Evolutionary conservation across 108 stramenopile species (phyloP).

Genomic region (Nitzschia sp.): DNA sequence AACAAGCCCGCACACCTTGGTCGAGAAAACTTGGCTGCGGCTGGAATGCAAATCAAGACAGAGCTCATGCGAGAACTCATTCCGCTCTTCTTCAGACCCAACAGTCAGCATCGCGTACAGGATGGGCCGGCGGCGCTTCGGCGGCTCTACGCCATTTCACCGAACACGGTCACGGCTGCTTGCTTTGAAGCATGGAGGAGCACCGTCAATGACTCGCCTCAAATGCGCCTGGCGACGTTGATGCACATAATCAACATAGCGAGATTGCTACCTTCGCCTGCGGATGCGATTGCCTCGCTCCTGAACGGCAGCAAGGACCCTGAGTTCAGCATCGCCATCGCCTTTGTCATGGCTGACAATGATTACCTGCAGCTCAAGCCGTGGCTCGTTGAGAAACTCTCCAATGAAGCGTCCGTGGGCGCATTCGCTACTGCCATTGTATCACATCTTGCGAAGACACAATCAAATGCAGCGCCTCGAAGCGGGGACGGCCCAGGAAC

Average conservation of each 20-base stretch:
- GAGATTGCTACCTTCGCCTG: slow-evolving; percentile 67
- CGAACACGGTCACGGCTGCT: slow-evolving; percentile 81
- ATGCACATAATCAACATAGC: slow-evolving; percentile 85
- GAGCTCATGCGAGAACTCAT: slow-evolving; percentile 93
- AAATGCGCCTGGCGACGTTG: slow-evolving; percentile 65
- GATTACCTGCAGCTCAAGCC: slow-evolving; percentile 74
- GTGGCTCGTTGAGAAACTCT: slow-evolving; percentile 75
- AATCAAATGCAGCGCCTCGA: slow-evolving; percentile 55
- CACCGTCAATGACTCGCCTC: slow-evolving; percentile 54
- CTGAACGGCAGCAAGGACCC: slow-evolving; percentile 77
- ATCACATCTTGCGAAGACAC: slow-evolving; percentile 66
- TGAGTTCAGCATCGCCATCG: slow-evolving; percentile 82
- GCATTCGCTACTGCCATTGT: slow-evolving; percentile 63
- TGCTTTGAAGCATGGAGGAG: slow-evolving; percentile 90
- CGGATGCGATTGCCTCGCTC: slow-evolving; percentile 63
- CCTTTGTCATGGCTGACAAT: slow-evolving; percentile 87
- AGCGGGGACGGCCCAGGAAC: slow-evolving; percentile 28
- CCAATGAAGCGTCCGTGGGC: slow-evolving; percentile 31
- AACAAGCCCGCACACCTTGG: slow-evolving; percentile 36
- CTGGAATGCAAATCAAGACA: slow-evolving; percentile 79
- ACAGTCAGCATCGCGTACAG: slow-evolving; percentile 62
- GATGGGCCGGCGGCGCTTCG: slow-evolving; percentile 82
- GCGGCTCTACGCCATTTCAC: slow-evolving; percentile 85
- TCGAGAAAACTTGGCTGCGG: slow-evolving; percentile 49
- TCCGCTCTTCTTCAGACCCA: slow-evolving; percentile 90